Evolutionary conservation across 257 asterid species (phyloP), one percentile per base, ranked within the genome.

Genomic region (Nicotiana otophora): DNA sequence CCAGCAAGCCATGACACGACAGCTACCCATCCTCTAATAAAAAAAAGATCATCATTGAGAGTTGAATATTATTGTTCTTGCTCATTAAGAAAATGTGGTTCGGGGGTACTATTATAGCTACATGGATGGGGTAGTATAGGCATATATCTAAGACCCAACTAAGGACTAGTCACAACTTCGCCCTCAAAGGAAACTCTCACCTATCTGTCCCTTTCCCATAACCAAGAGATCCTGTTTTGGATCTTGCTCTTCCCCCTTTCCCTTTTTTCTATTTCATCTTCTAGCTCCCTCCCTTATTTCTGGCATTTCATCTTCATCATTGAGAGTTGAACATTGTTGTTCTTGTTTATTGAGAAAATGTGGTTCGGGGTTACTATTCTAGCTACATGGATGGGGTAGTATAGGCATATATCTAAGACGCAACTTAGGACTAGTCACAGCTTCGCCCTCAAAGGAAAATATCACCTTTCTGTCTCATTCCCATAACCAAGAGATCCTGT

Each of bases 401-500:
- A 72, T 46, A 9, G 11, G 11, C 80, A 74, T 23, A 74, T 39
- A 20, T 72, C 61, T 46, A 20, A 23, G 61, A 46, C 36, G 5
- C 33, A 72, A 72, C 23, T 46, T 46, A 23, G 61, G 80, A 48
- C 39, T 74, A 3, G 15, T 48, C 42, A 14, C 9, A 23, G 20
- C 4, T 48, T 26, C 15, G 8, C 15, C 80, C 15, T 74, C 62
- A 74, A n/a, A 26, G 61, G 28, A 48, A 48, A 48, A 36, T 74
- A 14, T 48, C 42, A 46, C 26, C 23, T 74, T 8, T 74, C 62
- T 4, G 26, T 34, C 62, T 74, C 26, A 7, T 74, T 72, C 39
- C 42, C 26, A 74, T 28, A 74, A 74, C 36, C 80, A 74, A 48
- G 80, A 74, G 42, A 48, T 74, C 80, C 16, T 15, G 80, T 48